Percentiles rank a stretch among this genome's conserved stretches.
Conservation (phyloP, 1,139 yeast genomes). For the Geotrichum klebahnii region DNA sequence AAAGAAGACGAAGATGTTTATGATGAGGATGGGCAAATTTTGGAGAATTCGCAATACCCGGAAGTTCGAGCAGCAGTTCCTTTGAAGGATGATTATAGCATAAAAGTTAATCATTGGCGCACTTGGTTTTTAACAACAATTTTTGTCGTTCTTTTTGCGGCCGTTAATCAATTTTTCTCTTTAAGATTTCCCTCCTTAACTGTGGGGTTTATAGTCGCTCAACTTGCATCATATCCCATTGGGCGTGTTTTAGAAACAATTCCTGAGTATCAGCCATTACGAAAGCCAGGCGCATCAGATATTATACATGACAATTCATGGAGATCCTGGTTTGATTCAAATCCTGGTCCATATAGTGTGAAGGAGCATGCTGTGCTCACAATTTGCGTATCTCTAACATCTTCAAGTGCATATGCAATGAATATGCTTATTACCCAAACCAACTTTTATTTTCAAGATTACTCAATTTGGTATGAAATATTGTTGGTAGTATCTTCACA, state of each 20-base stretch:
- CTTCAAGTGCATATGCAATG: constrained; percentile 45
- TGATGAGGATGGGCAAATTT: constrained; percentile 3
- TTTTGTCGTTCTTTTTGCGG: constrained; percentile 43
- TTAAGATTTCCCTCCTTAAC: constrained; percentile 48
- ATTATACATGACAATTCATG: constrained; percentile 44
- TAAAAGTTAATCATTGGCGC: constrained; percentile 51
- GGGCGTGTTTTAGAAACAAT: constrained; percentile 44
- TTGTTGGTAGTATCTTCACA: constrained; percentile 22
- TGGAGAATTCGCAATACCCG: constrained; percentile 49
- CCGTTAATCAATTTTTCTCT: constrained; percentile 50
- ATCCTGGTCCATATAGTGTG: constrained; percentile 52
- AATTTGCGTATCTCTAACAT: constrained; percentile 49
- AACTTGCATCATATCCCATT: constrained; percentile 51
- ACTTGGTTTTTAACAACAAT: constrained; percentile 41
- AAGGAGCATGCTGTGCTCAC: constrained; percentile 56
- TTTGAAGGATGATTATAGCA: constrained; percentile 46
- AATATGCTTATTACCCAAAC: constrained; percentile 47
- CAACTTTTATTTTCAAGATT: constrained; percentile 50
- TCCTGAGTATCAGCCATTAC: constrained; percentile 46
- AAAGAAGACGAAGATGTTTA: too few relatives aligned
- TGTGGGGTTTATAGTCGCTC: constrained; percentile 48
- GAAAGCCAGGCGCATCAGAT: constrained; percentile 22
- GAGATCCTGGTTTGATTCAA: constrained; percentile 45
- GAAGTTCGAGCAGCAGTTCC: constrained; percentile 63
- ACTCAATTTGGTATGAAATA: constrained; percentile 45